These are phyloP conservation scores for Saturnispora hagleri DNA, from an alignment of 805 yeast species.

Conservation along the genomic window DNA sequence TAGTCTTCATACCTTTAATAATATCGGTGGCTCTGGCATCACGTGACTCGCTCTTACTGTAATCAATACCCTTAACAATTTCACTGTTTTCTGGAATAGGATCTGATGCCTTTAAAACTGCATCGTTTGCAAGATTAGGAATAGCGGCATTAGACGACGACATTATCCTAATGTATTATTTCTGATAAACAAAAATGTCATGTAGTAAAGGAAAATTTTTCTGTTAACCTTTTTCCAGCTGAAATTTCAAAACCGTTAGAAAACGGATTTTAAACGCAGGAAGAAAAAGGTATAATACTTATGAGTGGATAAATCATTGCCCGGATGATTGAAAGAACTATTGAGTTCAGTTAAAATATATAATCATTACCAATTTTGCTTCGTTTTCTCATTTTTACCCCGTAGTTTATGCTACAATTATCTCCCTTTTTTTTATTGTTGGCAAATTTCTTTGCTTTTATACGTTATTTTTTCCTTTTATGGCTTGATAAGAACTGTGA, in stretches of 20 bases:
- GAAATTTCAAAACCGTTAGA: not conserved
- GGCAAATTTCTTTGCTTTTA: not conserved
- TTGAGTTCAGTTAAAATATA: not conserved
- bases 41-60: conserved; percentile 64
- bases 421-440: not conserved
- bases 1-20: conserved; percentile 73
- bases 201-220: not conserved
- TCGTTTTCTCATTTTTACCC: not conserved
- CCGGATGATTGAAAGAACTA: no score
- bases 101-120: conserved; percentile 78
- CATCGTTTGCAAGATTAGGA: conserved; percentile 79
- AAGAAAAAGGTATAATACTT: no score
- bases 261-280: not conserved
- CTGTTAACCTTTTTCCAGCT: not conserved
- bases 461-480: not conserved
- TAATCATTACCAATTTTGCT: not conserved
- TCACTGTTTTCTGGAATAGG: conserved; percentile 77
- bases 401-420: not conserved
- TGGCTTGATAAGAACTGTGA: not conserved
- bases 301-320: no score
- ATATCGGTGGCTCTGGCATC: conserved; percentile 75
- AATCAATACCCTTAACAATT: conserved; percentile 83
- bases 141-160: conserved; percentile 21
- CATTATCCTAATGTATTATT: conserved; percentile 10
- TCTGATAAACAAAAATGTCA: not conserved